phyloP scores from a whole-genome alignment of 2,329 filamentous ascomycete species.

The Ilyonectria robusta region DNA sequence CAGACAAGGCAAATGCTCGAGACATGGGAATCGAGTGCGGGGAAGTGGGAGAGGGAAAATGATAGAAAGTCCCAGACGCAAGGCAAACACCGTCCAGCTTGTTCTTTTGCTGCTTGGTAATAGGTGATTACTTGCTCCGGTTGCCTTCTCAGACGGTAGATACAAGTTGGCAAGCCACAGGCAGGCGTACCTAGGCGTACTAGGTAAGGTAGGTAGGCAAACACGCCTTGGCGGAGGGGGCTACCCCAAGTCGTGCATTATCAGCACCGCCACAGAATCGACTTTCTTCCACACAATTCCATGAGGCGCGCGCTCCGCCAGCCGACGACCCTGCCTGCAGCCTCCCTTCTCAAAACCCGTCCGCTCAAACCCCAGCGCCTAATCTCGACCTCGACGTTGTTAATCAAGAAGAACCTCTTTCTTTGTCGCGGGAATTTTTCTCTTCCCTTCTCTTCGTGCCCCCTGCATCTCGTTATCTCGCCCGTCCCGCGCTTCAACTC shows the following conservation, averaged over 20 bases:
- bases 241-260: slow-evolving; percentile 47
- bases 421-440: slow-evolving; percentile 31
- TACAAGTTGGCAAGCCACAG: background rate
- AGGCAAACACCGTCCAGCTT: background rate
- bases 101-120: background rate
- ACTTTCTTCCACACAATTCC: slow-evolving; percentile 60
- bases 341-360: slow-evolving; percentile 49
- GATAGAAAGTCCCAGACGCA: background rate
- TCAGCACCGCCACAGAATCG: slow-evolving; percentile 58
- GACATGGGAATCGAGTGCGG: background rate
- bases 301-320: slow-evolving; percentile 56
- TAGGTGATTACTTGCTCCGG: background rate
- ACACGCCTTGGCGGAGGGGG: background rate
- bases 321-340: slow-evolving; percentile 49
- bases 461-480: background rate
- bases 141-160: background rate
- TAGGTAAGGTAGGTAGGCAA: too few relatives aligned
- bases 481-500: background rate
- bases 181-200: background rate
- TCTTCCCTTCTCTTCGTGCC: slow-evolving; percentile 21
- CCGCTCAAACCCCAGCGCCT: slow-evolving; percentile 43
- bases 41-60: background rate
- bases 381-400: slow-evolving; percentile 39
- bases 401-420: slow-evolving; percentile 40
- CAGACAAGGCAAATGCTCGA: background rate